Percentiles rank a stretch among this genome's conserved stretches.
Conservation (phyloP, 208 protist species). For the Leishmania lainsoni region DNA sequence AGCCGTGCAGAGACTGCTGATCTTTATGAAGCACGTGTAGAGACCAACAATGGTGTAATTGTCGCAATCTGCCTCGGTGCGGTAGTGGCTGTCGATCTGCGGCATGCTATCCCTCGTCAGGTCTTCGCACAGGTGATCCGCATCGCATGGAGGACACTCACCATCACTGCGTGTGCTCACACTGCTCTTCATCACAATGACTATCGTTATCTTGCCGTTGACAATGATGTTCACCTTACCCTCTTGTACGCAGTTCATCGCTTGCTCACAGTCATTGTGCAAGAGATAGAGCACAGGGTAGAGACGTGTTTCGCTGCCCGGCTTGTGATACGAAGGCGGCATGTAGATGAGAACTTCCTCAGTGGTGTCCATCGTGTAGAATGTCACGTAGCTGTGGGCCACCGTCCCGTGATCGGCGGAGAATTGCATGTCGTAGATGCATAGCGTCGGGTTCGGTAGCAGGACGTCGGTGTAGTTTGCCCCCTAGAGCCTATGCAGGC, state of each 20-base stretch:
- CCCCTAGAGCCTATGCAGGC: slow-evolving; percentile 13
- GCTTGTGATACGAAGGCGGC: slow-evolving; percentile 37
- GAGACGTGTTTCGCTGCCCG: slow-evolving; percentile 16
- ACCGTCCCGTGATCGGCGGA: slow-evolving; percentile 26
- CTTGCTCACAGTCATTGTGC: slow-evolving; percentile 33
- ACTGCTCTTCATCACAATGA: slow-evolving; percentile 15
- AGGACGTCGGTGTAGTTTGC: slow-evolving; percentile 48
- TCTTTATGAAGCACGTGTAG: slow-evolving; percentile 38
- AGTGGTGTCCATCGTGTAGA: slow-evolving; percentile 18
- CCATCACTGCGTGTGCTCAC: neutral
- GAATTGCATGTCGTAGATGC: slow-evolving; percentile 15
- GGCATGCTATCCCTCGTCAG: slow-evolving; percentile 38
- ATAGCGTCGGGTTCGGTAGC: slow-evolving; percentile 6
- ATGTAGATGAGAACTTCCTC: slow-evolving; percentile 43
- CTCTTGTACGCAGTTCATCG: slow-evolving; percentile 27
- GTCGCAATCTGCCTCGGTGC: slow-evolving; percentile 23
- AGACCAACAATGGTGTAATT: slow-evolving; percentile 39
- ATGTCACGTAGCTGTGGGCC: slow-evolving; percentile 24
- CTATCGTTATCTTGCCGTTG: slow-evolving; percentile 12
- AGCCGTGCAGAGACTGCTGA: slow-evolving; percentile 21
- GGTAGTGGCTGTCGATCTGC: slow-evolving; percentile 36
- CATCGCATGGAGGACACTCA: neutral
- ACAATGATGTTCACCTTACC: slow-evolving; percentile 42
- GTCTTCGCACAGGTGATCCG: slow-evolving; percentile 15
- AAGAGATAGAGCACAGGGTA: slow-evolving; percentile 49